Evolutionary conservation across 2,329 filamentous ascomycete genomes (phyloP).

Genomic region (Colletotrichum lini): DNA sequence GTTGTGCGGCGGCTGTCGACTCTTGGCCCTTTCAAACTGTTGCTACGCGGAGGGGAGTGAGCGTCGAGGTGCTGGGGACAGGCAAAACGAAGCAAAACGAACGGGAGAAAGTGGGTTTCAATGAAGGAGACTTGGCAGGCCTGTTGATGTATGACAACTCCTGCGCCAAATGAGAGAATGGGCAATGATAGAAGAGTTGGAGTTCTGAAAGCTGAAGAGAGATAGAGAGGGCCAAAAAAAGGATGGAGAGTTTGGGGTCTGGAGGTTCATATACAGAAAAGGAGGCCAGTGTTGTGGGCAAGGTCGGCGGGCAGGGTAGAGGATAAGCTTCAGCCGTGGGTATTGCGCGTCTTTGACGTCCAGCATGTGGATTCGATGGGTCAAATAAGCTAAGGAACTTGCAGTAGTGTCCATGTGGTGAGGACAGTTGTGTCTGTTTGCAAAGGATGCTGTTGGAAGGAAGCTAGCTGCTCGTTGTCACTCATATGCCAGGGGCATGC

Average conservation of each 20-base stretch:
- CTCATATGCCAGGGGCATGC: constrained; percentile 19
- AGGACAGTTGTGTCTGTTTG: constrained; percentile 26
- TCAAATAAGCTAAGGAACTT: constrained; percentile 26
- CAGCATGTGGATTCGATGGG: constrained; percentile 33
- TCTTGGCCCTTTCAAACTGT: constrained; percentile 2
- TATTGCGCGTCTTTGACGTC: constrained; percentile 37
- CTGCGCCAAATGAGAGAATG: constrained; percentile 18
- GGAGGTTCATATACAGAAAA: constrained; percentile 37
- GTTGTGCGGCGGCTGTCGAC: neutral
- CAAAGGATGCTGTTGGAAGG: neutral
- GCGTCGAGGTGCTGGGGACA: constrained; percentile 4
- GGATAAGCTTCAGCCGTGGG: constrained; percentile 38
- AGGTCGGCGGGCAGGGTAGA: constrained; percentile 20
- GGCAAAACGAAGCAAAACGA: neutral
- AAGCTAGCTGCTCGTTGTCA: constrained; percentile 1
- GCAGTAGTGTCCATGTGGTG: constrained; percentile 26
- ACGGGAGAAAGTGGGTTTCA: neutral
- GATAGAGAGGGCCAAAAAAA: neutral
- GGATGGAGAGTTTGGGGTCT: constrained; percentile 6
- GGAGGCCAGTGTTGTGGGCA: constrained; percentile 24
- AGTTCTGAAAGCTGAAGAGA: constrained; percentile 9
- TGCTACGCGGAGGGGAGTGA: constrained; percentile 14
- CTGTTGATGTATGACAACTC: neutral
- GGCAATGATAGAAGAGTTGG: constrained; percentile 10
- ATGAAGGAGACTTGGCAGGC: constrained; percentile 20